Evolutionary conservation across 208 protist genomes (phyloP).

Genomic region (Trypanosoma lewisi): DNA sequence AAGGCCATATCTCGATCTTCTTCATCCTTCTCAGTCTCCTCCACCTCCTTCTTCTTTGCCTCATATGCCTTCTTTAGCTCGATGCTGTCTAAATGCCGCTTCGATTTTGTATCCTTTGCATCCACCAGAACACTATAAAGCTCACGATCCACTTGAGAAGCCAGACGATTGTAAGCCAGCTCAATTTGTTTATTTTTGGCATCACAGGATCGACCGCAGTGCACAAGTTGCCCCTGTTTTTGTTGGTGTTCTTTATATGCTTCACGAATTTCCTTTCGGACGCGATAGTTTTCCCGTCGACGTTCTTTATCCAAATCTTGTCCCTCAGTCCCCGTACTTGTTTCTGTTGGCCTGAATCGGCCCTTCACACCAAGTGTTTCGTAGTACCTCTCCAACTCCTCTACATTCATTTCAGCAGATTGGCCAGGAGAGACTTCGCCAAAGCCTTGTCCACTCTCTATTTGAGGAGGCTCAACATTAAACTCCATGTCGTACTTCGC

Average conservation of each 20-base stretch:
- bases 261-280: conserved; percentile 68
- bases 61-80: conserved; percentile 77
- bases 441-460: conserved; percentile 75
- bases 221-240: conserved; percentile 70
- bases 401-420: conserved; percentile 15
- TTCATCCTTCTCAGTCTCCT: conserved; percentile 61
- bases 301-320: conserved; percentile 57
- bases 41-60: conserved; percentile 58
- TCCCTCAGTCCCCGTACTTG: conserved; percentile 1
- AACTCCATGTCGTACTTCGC: conserved; percentile 87
- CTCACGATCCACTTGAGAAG: conserved; percentile 83
- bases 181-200: conserved; percentile 77
- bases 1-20: conserved; percentile 80
- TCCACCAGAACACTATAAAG: conserved; percentile 83
- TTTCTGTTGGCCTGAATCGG: conserved; percentile 29
- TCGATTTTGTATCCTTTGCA: conserved; percentile 69
- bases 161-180: conserved; percentile 73
- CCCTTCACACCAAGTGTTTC: conserved; percentile 62
- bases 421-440: conserved; percentile 38
- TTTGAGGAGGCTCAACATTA: conserved; percentile 79
- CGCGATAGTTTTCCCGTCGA: conserved; percentile 70
- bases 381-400: conserved; percentile 75
- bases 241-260: conserved; percentile 66
- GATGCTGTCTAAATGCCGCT: conserved; percentile 36
- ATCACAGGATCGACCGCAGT: conserved; percentile 73